Percentiles rank a stretch among this genome's conserved stretches.
These are phyloP conservation scores for Cymbidium sinense DNA, from an alignment of 106 monocot genomes.

Conservation along the genomic window DNA sequence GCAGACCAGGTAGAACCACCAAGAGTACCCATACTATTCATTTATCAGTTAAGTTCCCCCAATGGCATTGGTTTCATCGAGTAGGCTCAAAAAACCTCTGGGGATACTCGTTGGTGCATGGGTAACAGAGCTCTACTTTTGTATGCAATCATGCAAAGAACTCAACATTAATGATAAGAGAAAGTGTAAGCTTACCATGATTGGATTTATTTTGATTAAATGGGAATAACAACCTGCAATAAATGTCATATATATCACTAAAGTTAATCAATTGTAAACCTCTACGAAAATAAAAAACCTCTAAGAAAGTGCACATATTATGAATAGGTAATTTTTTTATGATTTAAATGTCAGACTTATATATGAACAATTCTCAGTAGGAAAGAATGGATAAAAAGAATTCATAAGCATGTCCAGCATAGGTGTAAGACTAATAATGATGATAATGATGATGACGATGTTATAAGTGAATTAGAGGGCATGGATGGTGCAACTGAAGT, in stretches of 20 bases:
- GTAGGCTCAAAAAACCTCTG: not conserved
- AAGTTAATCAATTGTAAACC: not conserved
- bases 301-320: not conserved
- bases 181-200: constrained; percentile 24
- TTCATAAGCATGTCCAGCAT: not conserved
- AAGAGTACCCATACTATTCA: not conserved
- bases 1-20: not conserved
- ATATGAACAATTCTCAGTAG: not conserved
- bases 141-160: not conserved
- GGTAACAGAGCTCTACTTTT: not conserved
- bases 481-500: not conserved
- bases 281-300: not conserved
- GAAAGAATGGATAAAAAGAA: not conserved
- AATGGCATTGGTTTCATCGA: not conserved
- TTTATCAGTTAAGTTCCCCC: not conserved
- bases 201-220: constrained; percentile 10
- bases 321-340: too few relatives aligned
- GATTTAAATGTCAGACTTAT: not conserved
- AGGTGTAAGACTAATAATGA: not conserved
- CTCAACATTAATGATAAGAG: not conserved
- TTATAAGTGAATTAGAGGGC: not conserved
- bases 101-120: not conserved
- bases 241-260: not conserved
- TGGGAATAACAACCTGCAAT: constrained; percentile 60
- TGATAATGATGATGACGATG: not conserved